phyloP scores from a whole-genome alignment of 1,139 yeast species.

The Geotrichum bryndzae region DNA sequence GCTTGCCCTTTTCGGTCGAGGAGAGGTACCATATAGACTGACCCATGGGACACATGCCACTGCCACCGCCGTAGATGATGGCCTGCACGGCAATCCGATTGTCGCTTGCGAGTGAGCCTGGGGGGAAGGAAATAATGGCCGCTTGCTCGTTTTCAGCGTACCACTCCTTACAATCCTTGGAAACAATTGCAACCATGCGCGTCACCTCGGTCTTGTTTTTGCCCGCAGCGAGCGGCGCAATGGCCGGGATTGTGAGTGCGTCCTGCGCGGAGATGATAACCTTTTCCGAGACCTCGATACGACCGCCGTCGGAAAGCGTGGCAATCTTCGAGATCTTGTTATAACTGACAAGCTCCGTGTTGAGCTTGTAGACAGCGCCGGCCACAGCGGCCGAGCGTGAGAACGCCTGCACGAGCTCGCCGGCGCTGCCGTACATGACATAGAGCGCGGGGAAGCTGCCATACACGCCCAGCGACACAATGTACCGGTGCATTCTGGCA shows the following conservation, averaged over 20 bases:
- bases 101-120: constrained; percentile 61
- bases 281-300: constrained; percentile 68
- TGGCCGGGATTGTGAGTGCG: constrained; percentile 48
- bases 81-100: constrained; percentile 78
- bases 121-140: constrained; percentile 92
- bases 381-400: constrained; percentile 98
- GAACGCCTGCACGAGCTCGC: constrained; percentile 93
- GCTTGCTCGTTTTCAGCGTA: constrained; percentile 77
- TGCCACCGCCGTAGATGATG: constrained; percentile 78
- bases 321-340: constrained; percentile 66
- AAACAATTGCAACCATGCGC: constrained; percentile 74
- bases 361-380: constrained; percentile 86
- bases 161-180: constrained; percentile 88
- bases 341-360: constrained; percentile 55
- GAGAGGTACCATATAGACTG: constrained; percentile 88
- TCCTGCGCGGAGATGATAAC: constrained; percentile 39
- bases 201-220: constrained; percentile 45
- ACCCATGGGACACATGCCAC: constrained; percentile 85
- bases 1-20: constrained; percentile 61
- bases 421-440: constrained; percentile 93
- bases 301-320: constrained; percentile 68
- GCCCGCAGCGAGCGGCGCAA: constrained; percentile 32
- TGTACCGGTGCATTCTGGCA: constrained; percentile 72
- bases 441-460: constrained; percentile 91
- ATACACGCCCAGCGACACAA: constrained; percentile 82